These are phyloP conservation scores for Barbarea vulgaris DNA, from an alignment of 345 rosid species.

Conservation along the genomic window DNA sequence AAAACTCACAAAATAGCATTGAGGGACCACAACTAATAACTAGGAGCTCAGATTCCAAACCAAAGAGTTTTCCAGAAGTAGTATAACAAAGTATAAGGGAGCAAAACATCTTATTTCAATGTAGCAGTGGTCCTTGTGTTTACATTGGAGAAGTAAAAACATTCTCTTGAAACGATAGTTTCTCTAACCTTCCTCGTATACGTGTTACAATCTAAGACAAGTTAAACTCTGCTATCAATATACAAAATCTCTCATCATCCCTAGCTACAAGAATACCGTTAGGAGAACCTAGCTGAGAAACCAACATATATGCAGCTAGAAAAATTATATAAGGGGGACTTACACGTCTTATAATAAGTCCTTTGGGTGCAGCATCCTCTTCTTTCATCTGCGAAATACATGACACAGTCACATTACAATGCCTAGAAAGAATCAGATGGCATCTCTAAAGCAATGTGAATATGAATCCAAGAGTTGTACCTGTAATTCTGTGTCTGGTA, in stretches of 20 bases:
- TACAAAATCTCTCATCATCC: constrained; percentile 33
- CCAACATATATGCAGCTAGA: not conserved
- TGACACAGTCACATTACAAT: constrained; percentile 11
- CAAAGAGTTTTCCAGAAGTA: constrained; percentile 37
- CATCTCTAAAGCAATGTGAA: not conserved
- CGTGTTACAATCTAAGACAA: constrained; percentile 33
- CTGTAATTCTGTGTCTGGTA: constrained; percentile 2
- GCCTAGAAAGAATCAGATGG: not conserved
- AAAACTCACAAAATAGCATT: constrained; percentile 12
- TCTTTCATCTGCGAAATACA: constrained; percentile 33
- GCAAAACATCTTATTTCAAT: constrained; percentile 35
- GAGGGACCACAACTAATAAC: constrained; percentile 35
- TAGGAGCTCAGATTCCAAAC: constrained; percentile 37
- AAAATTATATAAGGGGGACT: not conserved
- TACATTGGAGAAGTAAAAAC: constrained; percentile 35
- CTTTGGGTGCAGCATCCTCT: not conserved
- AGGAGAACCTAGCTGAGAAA: constrained; percentile 29
- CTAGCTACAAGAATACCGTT: constrained; percentile 40
- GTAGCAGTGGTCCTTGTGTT: constrained; percentile 39
- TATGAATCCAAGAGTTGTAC: constrained; percentile 12
- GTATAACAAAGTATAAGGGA: constrained; percentile 1
- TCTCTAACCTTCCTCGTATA: constrained; percentile 31
- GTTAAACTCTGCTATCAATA: constrained; percentile 34
- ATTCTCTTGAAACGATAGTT: constrained; percentile 9
- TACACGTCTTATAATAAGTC: constrained; percentile 18